Percentiles rank a stretch among this genome's conserved stretches.
Conservation (phyloP, 2,329 filamentous ascomycete genomes). For the Botrytis deweyae region DNA sequence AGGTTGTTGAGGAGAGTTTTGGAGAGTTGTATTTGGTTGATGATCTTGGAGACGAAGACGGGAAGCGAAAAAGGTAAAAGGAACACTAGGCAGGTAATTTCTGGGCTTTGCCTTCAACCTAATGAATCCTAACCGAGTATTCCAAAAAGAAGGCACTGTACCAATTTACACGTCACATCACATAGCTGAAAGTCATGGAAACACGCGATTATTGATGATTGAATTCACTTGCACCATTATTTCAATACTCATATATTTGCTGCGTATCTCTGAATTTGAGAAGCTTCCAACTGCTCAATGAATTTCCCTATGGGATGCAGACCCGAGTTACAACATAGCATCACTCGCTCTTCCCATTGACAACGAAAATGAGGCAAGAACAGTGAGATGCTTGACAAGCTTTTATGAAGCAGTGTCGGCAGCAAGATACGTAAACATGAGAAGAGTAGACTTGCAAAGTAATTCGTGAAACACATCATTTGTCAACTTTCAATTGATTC, state of each 20-base stretch:
- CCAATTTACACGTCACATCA: constrained; percentile 4
- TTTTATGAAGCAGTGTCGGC: constrained; percentile 23
- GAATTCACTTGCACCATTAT: constrained; percentile 6
- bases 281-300: constrained; percentile 29
- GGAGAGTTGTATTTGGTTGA: neutral
- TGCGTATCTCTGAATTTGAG: constrained; percentile 33
- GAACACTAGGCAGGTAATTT: neutral
- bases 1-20: neutral
- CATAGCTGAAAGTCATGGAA: neutral
- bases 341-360: neutral
- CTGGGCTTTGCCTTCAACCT: neutral
- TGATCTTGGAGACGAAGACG: neutral
- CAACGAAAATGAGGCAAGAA: constrained; percentile 11
- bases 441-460: constrained; percentile 1
- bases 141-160: neutral
- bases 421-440: constrained; percentile 26
- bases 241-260: constrained; percentile 23
- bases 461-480: constrained; percentile 5
- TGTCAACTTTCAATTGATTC: constrained; percentile 1
- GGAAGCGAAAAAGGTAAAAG: constrained; percentile 1
- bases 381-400: constrained; percentile 16
- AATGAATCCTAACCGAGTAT: constrained; percentile 10
- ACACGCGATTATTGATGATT: neutral
- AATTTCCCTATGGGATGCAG: constrained; percentile 12
- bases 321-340: constrained; percentile 14